These are phyloP conservation scores for Eurotiales sp. DNA, from an alignment of 2,329 filamentous ascomycete species.

Conservation along the genomic window DNA sequence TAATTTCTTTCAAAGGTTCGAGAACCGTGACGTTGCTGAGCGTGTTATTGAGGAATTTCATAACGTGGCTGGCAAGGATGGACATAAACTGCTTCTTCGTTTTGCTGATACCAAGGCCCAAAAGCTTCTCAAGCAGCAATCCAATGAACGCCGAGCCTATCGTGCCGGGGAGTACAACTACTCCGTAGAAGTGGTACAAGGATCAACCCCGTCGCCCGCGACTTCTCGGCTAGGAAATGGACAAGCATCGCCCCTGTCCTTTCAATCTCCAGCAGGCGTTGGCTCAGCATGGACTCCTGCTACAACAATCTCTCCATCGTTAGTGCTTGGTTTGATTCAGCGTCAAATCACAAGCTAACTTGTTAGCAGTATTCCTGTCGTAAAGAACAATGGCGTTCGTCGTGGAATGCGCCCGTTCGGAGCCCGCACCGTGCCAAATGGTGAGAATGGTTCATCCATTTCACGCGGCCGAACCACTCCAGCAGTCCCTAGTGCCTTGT, in stretches of 20 bases:
- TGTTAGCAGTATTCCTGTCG: conserved; percentile 32
- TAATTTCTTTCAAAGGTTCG: conserved; percentile 61
- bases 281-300: conserved; percentile 45
- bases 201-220: conserved; percentile 42
- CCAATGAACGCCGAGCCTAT: conserved; percentile 90
- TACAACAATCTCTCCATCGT: conserved; percentile 48
- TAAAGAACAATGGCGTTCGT: conserved; percentile 35
- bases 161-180: conserved; percentile 90
- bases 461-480: conserved; percentile 27
- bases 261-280: conserved; percentile 40
- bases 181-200: conserved; percentile 45
- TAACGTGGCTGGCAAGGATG: conserved; percentile 73
- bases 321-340: conserved; percentile 21
- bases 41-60: conserved; percentile 84
- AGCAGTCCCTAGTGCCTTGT: conserved; percentile 25
- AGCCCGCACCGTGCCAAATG: conserved; percentile 28
- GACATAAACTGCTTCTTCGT: conserved; percentile 84
- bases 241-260: conserved; percentile 41
- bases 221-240: conserved; percentile 39
- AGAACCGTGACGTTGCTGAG: conserved; percentile 83
- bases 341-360: conserved; percentile 24
- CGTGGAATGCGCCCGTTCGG: conserved; percentile 34
- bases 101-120: conserved; percentile 96
- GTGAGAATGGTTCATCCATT: conserved; percentile 37
- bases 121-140: conserved; percentile 94